Percentiles rank a stretch among this genome's conserved stretches.
These are phyloP conservation scores for Boletus eberwhitei DNA, from an alignment of 768 basidiomycete species.

Conservation along the genomic window DNA sequence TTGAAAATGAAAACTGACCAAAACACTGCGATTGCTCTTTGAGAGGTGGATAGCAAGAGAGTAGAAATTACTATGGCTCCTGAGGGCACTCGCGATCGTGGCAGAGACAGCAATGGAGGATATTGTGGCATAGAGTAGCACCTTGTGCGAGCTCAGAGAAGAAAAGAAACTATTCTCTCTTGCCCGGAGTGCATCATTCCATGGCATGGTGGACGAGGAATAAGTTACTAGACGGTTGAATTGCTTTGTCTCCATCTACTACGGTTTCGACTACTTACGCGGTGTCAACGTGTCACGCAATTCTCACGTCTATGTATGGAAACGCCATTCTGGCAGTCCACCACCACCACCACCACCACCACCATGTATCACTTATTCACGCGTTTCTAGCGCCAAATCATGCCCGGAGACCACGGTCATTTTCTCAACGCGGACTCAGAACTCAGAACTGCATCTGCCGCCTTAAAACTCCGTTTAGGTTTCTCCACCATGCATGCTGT, in stretches of 20 bases:
- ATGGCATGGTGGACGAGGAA: conserved; percentile 39
- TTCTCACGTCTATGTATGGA: conserved; percentile 14
- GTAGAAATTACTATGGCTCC: conserved; percentile 88
- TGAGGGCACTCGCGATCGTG: conserved; percentile 76
- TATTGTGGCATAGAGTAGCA: conserved; percentile 64
- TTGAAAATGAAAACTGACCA: conserved; percentile 51
- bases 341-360: too few species aligned
- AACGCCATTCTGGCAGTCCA: background rate
- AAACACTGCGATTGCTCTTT: conserved; percentile 86
- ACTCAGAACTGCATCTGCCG: too few species aligned
- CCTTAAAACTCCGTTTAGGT: background rate
- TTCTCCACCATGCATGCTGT: background rate
- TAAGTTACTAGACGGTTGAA: background rate
- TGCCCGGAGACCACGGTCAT: background rate
- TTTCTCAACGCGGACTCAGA: background rate
- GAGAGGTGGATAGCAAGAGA: conserved; percentile 91
- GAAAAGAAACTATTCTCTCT: conserved; percentile 47
- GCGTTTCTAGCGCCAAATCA: background rate
- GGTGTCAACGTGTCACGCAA: conserved; percentile 13
- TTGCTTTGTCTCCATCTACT: too few species aligned
- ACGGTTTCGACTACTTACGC: background rate
- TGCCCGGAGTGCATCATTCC: conserved; percentile 48
- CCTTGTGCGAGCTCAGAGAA: conserved; percentile 56
- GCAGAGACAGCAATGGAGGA: conserved; percentile 69
- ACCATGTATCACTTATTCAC: background rate